phyloP scores from a whole-genome alignment of 2,329 filamentous ascomycete genomes.

The Camillea tinctor region DNA sequence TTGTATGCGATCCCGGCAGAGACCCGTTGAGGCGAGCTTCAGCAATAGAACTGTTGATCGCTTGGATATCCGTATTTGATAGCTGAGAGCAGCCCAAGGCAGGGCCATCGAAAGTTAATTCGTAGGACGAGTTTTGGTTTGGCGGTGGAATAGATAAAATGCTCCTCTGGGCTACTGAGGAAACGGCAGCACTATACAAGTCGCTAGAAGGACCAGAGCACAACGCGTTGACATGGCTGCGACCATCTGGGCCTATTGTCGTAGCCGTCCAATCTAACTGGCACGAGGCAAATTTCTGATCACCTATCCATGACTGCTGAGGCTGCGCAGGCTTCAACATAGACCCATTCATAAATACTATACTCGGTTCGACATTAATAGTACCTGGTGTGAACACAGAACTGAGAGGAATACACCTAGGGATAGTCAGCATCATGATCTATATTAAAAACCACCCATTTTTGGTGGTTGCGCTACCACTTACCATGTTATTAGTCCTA shows the following conservation, averaged over 20 bases:
- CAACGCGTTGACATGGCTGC: not conserved
- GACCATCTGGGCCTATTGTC: not conserved
- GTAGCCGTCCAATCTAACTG: not conserved
- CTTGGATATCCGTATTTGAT: not conserved
- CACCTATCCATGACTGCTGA: not conserved
- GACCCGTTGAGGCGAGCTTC: not conserved
- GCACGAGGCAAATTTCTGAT: not conserved
- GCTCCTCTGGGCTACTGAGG: not conserved
- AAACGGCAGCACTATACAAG: not conserved
- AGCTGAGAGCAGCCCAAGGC: not conserved
- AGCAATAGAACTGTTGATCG: not conserved
- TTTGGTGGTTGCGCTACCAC: not conserved
- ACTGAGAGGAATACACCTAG: not conserved
- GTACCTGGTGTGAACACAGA: not conserved
- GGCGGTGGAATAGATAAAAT: not conserved
- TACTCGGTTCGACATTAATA: not conserved
- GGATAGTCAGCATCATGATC: not conserved
- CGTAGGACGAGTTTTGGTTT: not conserved
- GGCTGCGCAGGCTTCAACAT: not conserved
- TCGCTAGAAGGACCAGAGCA: not conserved
- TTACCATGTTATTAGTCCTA: not conserved
- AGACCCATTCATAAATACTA: not conserved
- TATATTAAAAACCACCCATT: not conserved
- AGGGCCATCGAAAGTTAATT: not conserved
- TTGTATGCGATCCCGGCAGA: not conserved